Base-by-base conservation (phyloP, 331 rosid species). In the Rhamnella rubrinervis region DNA sequence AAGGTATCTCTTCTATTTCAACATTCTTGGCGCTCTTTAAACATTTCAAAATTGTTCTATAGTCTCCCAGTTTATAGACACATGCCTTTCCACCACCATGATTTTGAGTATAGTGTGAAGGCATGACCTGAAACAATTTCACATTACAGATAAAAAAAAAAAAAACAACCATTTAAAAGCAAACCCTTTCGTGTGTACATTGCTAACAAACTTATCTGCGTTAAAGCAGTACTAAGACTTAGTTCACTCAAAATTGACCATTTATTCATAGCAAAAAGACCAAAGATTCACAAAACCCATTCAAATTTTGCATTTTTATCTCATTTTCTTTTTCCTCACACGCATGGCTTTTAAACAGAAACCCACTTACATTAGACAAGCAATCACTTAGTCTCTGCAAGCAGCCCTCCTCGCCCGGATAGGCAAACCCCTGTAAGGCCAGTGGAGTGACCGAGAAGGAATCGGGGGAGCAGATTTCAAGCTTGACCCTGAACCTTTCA, bases 1-100 rank as follows among this genome's bases (percentile, higher is more conserved):
- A 91, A 4, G 95, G 96, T 69, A 91, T 88, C 75, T 93, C 98
- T 78, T 88, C 95, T 26, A 85, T 84, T 38, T 84, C 87, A 63
- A 87, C 56, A 55, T 65, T 76, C 62, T 75, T 72, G 62, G 57
- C 67, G 16, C 76, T 72, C 84, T 86, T 93, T 62, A 91, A 71
- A 67, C 73, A 75, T 75, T 63, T 93, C 65, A 85, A 63, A 38
- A 88, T 86, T 1, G 78, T 64, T 44, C 25, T 38, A 70, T 91
- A 93, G 39, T 88, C 91, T 19, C 59, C 44, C 56, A 93, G 78
- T 65, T 85, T 84, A 64, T 84, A 89, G 40, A 91, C 98, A 37
- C 86, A 70, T 0, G 92, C 95, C 77, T 78, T 85, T 56, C 87
- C 87, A 8, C 95, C 96, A 5, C 70, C 75, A 23, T 75, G 80